Percentiles rank a stretch among this genome's conserved stretches.
Conservation (phyloP, 2,329 filamentous ascomycete species). For the Thielaviopsis musarum region DNA sequence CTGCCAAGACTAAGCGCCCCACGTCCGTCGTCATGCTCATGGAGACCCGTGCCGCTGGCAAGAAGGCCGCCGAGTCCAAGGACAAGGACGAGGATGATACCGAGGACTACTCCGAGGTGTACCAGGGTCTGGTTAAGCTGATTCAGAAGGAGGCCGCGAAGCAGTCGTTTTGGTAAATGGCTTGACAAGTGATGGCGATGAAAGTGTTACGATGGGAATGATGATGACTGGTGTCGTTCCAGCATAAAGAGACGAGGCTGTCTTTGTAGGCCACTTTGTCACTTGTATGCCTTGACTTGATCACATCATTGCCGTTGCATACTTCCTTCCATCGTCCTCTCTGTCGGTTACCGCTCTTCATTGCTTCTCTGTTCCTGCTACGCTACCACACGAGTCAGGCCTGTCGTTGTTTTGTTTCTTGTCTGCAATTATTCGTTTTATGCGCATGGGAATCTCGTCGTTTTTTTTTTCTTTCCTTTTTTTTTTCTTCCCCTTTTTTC, state of each 20-base stretch:
- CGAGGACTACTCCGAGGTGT: conserved; percentile 46
- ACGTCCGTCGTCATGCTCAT: conserved; percentile 90
- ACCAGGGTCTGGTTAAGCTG: conserved; percentile 48
- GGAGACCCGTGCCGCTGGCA: conserved; percentile 34
- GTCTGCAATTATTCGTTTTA: not conserved
- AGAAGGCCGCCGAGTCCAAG: conserved; percentile 26
- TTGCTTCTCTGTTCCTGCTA: not conserved
- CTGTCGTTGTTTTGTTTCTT: not conserved
- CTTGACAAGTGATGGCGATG: not conserved
- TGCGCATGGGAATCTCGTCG: not conserved
- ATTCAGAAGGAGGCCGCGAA: conserved; percentile 47
- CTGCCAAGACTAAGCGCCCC: conserved; percentile 86
- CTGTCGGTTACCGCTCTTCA: not conserved
- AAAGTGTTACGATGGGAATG: not conserved
- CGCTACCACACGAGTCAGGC: not conserved
- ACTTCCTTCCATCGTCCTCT: not conserved
- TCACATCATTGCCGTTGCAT: not conserved
- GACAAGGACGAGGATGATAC: conserved; percentile 32
- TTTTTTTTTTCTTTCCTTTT: not conserved
- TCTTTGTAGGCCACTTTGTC: no score
- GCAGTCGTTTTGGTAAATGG: conserved; percentile 30
- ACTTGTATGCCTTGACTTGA: not conserved
- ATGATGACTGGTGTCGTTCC: no score
- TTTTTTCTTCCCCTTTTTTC: not conserved
- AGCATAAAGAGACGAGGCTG: no score